These are phyloP conservation scores for Penicillium thymicola DNA, from an alignment of 2,329 filamentous ascomycete species.

Conservation along the genomic window DNA sequence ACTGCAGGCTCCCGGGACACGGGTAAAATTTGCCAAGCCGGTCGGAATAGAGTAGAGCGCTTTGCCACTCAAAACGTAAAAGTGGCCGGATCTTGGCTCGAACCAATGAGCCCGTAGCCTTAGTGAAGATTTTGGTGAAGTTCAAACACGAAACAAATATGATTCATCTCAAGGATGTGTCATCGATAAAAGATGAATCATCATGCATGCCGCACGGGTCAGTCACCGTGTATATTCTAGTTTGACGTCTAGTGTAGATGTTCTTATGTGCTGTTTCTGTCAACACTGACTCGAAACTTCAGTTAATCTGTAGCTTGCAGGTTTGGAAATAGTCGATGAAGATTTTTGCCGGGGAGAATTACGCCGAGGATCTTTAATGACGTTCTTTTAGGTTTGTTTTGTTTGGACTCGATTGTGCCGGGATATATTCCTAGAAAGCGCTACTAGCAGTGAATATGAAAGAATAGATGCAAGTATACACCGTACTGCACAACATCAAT, in stretches of 20 bases:
- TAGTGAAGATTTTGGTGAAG: neutral
- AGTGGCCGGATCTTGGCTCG: constrained; percentile 6
- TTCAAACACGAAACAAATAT: constrained; percentile 16
- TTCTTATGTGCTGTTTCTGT: neutral
- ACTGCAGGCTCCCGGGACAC: constrained; percentile 6
- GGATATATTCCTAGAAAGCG: neutral
- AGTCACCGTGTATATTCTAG: constrained; percentile 1
- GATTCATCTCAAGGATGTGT: constrained; percentile 20
- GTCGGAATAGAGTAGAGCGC: constrained; percentile 17
- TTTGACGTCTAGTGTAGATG: neutral
- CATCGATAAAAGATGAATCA: constrained; percentile 19
- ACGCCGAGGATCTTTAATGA: constrained; percentile 1
- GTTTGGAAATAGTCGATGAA: neutral
- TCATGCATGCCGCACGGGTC: constrained; percentile 16
- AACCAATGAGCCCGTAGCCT: constrained; percentile 8
- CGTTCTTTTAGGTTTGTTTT: constrained; percentile 1
- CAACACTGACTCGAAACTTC: neutral
- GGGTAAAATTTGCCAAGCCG: constrained; percentile 1
- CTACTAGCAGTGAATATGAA: neutral
- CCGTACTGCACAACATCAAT: neutral
- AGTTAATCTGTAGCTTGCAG: neutral
- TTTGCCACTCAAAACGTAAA: constrained; percentile 18
- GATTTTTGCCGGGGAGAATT: neutral
- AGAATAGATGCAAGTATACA: no score
- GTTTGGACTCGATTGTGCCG: neutral